Conservation (phyloP, 2,329 filamentous ascomycete genomes). For the Ceratocystis colombiana region DNA sequence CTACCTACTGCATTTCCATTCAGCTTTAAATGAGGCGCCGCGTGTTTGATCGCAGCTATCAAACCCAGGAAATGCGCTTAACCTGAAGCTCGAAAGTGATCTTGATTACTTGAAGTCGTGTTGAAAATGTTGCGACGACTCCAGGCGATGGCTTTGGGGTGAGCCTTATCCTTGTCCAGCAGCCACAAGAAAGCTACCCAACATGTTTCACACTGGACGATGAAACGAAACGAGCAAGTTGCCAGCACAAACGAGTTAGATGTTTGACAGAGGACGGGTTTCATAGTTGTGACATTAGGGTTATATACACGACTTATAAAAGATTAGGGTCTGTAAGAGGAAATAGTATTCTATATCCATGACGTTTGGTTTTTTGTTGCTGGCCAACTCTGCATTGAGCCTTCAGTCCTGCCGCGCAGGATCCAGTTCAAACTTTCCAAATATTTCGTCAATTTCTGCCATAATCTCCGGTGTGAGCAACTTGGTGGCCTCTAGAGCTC, state of each 20-base stretch:
- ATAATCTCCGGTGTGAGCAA: conserved; percentile 43
- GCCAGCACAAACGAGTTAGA: not conserved
- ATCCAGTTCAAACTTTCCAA: conserved; percentile 28
- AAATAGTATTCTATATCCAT: too few relatives aligned
- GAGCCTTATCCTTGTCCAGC: not conserved
- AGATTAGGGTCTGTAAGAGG: not conserved
- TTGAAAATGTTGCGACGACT: too few relatives aligned
- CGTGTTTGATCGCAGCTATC: not conserved
- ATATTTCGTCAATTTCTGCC: conserved; percentile 42
- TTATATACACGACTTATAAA: not conserved
- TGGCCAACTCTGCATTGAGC: not conserved
- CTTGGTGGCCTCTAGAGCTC: conserved; percentile 38
- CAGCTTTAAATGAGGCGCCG: not conserved
- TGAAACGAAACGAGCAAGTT: not conserved
- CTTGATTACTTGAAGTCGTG: too few relatives aligned
- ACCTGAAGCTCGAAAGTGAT: not conserved
- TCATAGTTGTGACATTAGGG: not conserved
- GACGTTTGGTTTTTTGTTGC: not conserved
- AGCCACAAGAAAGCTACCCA: not conserved
- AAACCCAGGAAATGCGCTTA: not conserved
- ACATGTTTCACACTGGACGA: not conserved
- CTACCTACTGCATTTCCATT: not conserved
- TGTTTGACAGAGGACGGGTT: not conserved
- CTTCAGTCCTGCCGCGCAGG: conserved; percentile 24
- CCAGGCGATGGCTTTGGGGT: too few relatives aligned